These are phyloP conservation scores for Cutaneotrichosporon cutaneum DNA, from an alignment of 1,284 basidiomycete genomes.

Conservation along the genomic window DNA sequence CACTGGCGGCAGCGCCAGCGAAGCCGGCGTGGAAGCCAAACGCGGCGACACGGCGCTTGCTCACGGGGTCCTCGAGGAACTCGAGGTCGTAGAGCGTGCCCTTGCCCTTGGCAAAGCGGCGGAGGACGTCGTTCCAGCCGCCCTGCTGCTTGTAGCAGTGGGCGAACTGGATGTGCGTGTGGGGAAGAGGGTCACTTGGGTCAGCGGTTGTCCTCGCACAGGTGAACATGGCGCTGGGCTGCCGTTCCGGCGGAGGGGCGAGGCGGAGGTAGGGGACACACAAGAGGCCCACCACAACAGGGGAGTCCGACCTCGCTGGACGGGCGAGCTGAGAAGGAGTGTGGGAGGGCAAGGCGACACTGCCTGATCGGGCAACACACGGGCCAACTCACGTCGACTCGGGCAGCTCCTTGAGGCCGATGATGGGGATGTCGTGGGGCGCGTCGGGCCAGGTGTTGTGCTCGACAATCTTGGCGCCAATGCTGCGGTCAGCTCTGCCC, in stretches of 20 bases:
- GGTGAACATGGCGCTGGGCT: no score
- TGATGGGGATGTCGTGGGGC: conserved; percentile 76
- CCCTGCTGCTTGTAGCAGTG: conserved; percentile 98
- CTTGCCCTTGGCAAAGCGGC: conserved; percentile 80
- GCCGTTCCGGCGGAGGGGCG: no score
- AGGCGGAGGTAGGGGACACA: background rate
- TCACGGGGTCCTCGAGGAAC: conserved; percentile 82
- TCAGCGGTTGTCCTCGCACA: background rate
- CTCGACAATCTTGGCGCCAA: conserved; percentile 83
- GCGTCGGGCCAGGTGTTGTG: conserved; percentile 83
- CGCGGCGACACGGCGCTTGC: conserved; percentile 86
- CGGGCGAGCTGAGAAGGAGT: background rate
- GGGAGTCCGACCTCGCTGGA: no score
- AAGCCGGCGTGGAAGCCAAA: conserved; percentile 99
- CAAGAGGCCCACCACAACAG: background rate
- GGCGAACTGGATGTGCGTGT: conserved; percentile 98
- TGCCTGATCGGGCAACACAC: background rate
- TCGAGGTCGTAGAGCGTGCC: conserved; percentile 96
- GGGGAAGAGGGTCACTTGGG: conserved; percentile 66
- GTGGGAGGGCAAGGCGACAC: background rate
- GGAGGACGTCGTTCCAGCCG: conserved; percentile 86
- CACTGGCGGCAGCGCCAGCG: conserved; percentile 91
- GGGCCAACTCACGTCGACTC: conserved; percentile 59
- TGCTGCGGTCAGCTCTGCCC: conserved; percentile 56
- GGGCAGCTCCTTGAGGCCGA: conserved; percentile 94